Conservation (phyloP, 108 stramenopile species). For the Cyclotella choctawhatcheeana region DNA sequence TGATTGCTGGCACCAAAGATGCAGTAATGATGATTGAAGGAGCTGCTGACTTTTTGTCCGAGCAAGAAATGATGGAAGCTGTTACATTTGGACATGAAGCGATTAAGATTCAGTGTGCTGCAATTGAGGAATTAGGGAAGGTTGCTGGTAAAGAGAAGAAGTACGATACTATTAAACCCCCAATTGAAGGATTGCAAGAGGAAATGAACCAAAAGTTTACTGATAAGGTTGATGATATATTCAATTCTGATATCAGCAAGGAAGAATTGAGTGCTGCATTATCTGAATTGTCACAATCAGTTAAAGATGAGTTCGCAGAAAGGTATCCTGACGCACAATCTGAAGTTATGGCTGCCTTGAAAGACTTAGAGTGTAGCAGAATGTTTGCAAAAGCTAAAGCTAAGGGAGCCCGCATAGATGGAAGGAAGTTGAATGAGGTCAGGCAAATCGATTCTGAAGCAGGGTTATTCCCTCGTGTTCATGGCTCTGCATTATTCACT, state of each 20-base stretch:
- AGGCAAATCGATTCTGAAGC: constrained; percentile 53
- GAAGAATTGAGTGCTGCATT: constrained; percentile 57
- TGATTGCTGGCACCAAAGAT: constrained; percentile 89
- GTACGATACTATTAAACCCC: constrained; percentile 55
- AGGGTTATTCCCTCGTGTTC: constrained; percentile 62
- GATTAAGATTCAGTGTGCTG: constrained; percentile 79
- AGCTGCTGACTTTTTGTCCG: constrained; percentile 89
- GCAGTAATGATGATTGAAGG: constrained; percentile 96
- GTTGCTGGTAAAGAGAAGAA: constrained; percentile 72
- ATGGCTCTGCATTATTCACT: constrained; percentile 94
- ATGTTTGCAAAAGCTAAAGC: constrained; percentile 64
- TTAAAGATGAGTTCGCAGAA: constrained; percentile 56
- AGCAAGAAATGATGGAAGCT: constrained; percentile 85
- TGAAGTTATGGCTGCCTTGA: constrained; percentile 62
- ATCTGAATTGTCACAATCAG: constrained; percentile 49
- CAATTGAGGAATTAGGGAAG: constrained; percentile 67
- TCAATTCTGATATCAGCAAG: constrained; percentile 57
- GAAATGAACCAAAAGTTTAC: constrained; percentile 59
- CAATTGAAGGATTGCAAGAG: constrained; percentile 64
- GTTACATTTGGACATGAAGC: constrained; percentile 85
- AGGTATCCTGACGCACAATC: constrained; percentile 57
- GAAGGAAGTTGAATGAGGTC: constrained; percentile 65
- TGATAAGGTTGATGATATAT: constrained; percentile 36
- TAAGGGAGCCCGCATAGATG: constrained; percentile 69
- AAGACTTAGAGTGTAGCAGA: constrained; percentile 68